A percentile compares a stretch with the other conserved stretches of the same genome.
phyloP scores from a whole-genome alignment of 108 stramenopile species.

The Parmales sp. region DNA sequence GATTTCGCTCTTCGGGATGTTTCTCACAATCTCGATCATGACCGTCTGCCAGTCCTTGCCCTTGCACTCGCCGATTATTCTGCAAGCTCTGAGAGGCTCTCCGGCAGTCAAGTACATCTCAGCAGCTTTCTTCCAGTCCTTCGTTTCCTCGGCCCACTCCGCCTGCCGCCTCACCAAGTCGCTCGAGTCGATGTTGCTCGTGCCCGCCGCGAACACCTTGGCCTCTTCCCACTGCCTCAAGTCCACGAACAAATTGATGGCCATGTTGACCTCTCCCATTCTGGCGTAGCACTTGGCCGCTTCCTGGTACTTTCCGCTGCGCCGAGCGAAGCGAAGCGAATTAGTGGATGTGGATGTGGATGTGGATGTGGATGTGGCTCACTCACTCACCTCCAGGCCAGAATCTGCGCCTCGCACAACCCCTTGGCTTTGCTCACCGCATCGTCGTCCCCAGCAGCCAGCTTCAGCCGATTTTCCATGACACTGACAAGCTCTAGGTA shows the following conservation, averaged over 20 bases:
- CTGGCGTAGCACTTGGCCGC: constrained; percentile 41
- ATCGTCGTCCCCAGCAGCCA: constrained; percentile 1
- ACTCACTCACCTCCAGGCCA: no score
- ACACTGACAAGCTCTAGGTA: constrained; percentile 32
- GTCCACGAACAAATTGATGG: constrained; percentile 47
- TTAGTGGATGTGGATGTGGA: no score
- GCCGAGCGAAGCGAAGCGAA: no score
- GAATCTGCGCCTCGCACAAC: constrained; percentile 25
- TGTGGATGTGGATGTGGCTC: no score
- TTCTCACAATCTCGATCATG: constrained; percentile 27
- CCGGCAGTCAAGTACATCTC: constrained; percentile 32
- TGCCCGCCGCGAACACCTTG: constrained; percentile 32
- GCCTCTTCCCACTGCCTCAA: constrained; percentile 52
- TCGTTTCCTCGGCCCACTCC: constrained; percentile 36
- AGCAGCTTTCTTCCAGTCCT: constrained; percentile 36
- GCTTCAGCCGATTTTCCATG: constrained; percentile 10
- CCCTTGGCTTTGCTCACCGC: background rate
- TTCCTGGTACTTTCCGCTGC: constrained; percentile 31
- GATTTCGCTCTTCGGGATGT: constrained; percentile 15
- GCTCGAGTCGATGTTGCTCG: constrained; percentile 14
- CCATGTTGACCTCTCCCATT: constrained; percentile 23
- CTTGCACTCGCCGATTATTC: constrained; percentile 27
- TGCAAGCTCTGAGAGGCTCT: constrained; percentile 18
- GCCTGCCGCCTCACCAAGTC: constrained; percentile 40
- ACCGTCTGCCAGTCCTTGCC: constrained; percentile 23